These are phyloP conservation scores for Suhomyces guaymorum DNA, from an alignment of 1,139 yeast species.

Conservation along the genomic window DNA sequence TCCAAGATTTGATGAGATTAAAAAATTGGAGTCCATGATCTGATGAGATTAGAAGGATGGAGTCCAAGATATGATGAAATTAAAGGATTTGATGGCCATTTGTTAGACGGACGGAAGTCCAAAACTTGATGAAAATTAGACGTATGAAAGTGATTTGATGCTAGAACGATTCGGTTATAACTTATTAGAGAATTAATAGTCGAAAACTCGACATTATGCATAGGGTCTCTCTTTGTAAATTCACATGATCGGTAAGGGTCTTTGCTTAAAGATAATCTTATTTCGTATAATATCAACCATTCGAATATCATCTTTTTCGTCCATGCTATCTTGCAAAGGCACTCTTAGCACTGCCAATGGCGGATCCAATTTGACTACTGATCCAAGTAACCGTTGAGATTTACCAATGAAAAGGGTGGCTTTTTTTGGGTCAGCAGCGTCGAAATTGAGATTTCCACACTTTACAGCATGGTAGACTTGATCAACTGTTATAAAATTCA, in stretches of 20 bases:
- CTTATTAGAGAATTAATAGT: no score
- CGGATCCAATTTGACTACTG: conserved; percentile 52
- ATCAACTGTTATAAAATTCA: conserved; percentile 35
- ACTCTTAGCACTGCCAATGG: conserved; percentile 64
- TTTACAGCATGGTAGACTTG: conserved; percentile 50
- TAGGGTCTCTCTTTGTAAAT: no score
- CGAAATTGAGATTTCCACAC: conserved; percentile 61
- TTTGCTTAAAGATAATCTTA: conserved; percentile 58
- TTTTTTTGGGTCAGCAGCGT: conserved; percentile 38
- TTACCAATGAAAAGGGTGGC: conserved; percentile 64
- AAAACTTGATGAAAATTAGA: no score
- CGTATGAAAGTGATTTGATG: no score
- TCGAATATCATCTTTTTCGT: conserved; percentile 28
- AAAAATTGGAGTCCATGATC: no score
- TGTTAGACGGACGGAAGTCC: no score
- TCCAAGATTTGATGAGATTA: no score
- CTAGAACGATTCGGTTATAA: no score
- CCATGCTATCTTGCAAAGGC: conserved; percentile 20
- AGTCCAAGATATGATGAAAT: no score
- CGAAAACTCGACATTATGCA: no score
- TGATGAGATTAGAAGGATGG: no score
- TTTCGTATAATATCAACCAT: conserved; percentile 59
- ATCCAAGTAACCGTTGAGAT: conserved; percentile 65
- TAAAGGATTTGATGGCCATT: no score
- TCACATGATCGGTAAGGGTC: conserved; percentile 77